phyloP scores from a whole-genome alignment of 164 flowering plant genomes.

The Cinnamomum chago region DNA sequence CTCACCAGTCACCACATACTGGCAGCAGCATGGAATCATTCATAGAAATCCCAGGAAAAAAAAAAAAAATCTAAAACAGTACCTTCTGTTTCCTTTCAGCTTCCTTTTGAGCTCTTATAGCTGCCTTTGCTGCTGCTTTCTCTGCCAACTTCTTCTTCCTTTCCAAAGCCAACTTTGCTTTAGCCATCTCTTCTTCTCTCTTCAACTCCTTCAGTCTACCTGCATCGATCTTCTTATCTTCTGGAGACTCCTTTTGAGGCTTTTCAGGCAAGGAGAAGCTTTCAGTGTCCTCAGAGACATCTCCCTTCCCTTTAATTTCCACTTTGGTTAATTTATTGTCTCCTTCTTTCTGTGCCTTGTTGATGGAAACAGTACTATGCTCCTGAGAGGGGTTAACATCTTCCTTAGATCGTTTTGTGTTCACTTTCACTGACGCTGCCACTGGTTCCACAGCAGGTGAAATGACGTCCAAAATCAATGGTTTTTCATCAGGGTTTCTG shows the following conservation, averaged over 20 bases:
- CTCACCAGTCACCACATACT: too few relatives aligned
- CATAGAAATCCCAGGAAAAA: not conserved
- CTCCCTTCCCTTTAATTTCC: slow-evolving; percentile 19
- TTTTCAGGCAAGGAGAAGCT: slow-evolving; percentile 22
- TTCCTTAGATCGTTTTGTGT: slow-evolving; percentile 44
- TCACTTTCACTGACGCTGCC: slow-evolving; percentile 30
- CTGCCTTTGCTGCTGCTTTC: slow-evolving; percentile 62
- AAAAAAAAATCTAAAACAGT: not conserved
- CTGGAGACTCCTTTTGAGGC: slow-evolving; percentile 24
- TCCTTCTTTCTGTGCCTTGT: slow-evolving; percentile 48
- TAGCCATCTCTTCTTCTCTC: slow-evolving; percentile 82
- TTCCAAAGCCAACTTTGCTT: slow-evolving; percentile 68
- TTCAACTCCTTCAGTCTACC: slow-evolving; percentile 71
- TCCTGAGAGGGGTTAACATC: slow-evolving; percentile 34
- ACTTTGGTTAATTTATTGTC: slow-evolving; percentile 22
- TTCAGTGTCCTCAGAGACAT: slow-evolving; percentile 33
- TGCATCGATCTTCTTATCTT: slow-evolving; percentile 34
- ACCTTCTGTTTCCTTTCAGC: slow-evolving; percentile 93
- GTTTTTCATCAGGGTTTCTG: slow-evolving; percentile 83
- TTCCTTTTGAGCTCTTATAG: slow-evolving; percentile 75
- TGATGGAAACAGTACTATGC: slow-evolving; percentile 20
- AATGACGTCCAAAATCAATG: slow-evolving; percentile 38
- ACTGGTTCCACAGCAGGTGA: slow-evolving; percentile 31
- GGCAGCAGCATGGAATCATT: not conserved
- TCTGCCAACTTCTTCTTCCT: slow-evolving; percentile 41